Percentiles rank a stretch among this genome's conserved stretches.
These are phyloP conservation scores for Leucocoprinus sp. DNA, from an alignment of 768 basidiomycete species.

Conservation along the genomic window DNA sequence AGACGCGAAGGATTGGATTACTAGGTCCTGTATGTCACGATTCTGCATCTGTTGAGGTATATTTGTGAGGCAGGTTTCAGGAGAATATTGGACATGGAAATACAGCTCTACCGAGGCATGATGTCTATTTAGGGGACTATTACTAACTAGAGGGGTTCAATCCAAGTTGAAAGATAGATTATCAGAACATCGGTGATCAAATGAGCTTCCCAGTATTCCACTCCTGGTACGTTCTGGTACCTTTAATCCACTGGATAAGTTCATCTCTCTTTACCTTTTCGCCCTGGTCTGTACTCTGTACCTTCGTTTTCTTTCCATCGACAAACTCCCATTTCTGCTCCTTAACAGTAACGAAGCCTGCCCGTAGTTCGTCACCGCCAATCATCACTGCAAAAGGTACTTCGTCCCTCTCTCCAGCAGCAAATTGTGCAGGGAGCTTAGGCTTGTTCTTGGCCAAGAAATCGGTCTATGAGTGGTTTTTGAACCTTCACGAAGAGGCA, in stretches of 20 bases:
- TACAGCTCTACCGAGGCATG: too few species aligned
- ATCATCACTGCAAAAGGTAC: conserved; percentile 91
- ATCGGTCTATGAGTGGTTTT: conserved; percentile 51
- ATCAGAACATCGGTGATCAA: not conserved
- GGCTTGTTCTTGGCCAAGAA: conserved; percentile 92
- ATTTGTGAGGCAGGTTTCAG: too few species aligned
- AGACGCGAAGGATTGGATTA: too few species aligned
- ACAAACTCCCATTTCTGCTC: conserved; percentile 79
- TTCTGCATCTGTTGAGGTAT: too few species aligned
- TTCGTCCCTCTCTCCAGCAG: conserved; percentile 83
- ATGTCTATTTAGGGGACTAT: too few species aligned
- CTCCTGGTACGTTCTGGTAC: conserved; percentile 34
- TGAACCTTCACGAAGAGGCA: not conserved
- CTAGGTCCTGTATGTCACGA: too few species aligned
- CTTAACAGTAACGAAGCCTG: conserved; percentile 84
- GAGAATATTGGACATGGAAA: too few species aligned
- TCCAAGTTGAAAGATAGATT: too few species aligned
- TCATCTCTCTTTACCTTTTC: conserved; percentile 53
- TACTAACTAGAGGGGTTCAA: too few species aligned
- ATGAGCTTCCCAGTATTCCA: conserved; percentile 29
- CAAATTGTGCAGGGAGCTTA: conserved; percentile 80
- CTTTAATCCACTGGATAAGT: conserved; percentile 56
- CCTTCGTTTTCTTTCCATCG: conserved; percentile 65
- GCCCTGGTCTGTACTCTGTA: conserved; percentile 54
- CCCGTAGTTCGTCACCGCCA: conserved; percentile 78